Base-by-base conservation (phyloP, 1,284 basidiomycete species). In the Xerocomus nothofagi region DNA sequence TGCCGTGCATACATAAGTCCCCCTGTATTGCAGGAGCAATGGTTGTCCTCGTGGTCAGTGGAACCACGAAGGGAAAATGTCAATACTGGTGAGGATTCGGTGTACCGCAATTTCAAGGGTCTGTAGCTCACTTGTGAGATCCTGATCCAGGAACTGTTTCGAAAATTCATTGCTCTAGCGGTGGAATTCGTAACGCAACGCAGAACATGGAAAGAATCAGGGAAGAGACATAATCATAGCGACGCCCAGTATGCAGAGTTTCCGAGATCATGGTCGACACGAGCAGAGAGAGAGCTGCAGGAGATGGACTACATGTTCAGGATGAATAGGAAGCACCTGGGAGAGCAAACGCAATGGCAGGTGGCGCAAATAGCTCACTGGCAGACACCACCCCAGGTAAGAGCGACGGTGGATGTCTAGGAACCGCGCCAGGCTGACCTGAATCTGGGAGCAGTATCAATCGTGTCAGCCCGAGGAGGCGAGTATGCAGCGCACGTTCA, bases 31-130 rank as follows among this genome's bases (percentile, higher is more conserved):
- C 40, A 53, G 12, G 47, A 41, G 38, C 18, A 49, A 54, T 32
- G 26, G 31, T 40, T 26, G 42, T 51, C 60, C 62, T 63, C 62
- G 64, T 68, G 66, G 63, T 49, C 31, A 50, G 49, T 45, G 32
- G 54, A 59, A 58, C 46, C 51, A 49, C 55, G 54, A 55, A 63
- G 47, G 39, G 30, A 53, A 47, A 30, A 65, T 65, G 66, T 45
- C 62, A 27, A 57, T 65, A 51, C 47, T 67, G 62, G 62, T 65
- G 45, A 65, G 62, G 42, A 40, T 41, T 59, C 46, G 37, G 57
- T 38, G 27, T 47, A 54, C 38, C 51, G 45, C 14, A 39, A 47
- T 42, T 31, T 36, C 42, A 43, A 45, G 14, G 34, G 39, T 20
- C 39, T 30, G 42, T 53, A 39, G 38, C 63, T 64, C 47, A 64